phyloP scores from a whole-genome alignment of 2,329 filamentous ascomycete genomes.

The Dothideomycetes sp. region DNA sequence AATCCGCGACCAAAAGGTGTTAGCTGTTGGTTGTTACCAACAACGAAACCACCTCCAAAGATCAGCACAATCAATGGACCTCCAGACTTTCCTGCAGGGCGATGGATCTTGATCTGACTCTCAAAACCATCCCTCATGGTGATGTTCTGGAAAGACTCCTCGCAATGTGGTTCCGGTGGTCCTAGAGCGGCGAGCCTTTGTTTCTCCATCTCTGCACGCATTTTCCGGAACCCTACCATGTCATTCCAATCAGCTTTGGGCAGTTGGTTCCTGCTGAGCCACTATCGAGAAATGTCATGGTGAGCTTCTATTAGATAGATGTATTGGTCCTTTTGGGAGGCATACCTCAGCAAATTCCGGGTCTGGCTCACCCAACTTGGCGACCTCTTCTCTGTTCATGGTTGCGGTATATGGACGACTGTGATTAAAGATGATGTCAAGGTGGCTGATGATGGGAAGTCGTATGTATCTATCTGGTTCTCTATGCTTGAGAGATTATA shows the following conservation, averaged over 20 bases:
- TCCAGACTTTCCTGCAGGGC: slow-evolving; percentile 17
- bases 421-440: no score
- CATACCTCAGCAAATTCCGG: slow-evolving; percentile 14
- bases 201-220: slow-evolving; percentile 12
- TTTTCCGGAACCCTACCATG: slow-evolving; percentile 5
- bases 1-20: slow-evolving; percentile 18
- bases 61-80: slow-evolving; percentile 22
- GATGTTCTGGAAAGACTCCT: slow-evolving; percentile 20
- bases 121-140: slow-evolving; percentile 26
- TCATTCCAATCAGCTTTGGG: slow-evolving; percentile 13
- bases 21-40: slow-evolving; percentile 21
- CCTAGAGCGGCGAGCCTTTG: slow-evolving; percentile 6
- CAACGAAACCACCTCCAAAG: slow-evolving; percentile 23
- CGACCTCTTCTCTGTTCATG: slow-evolving; percentile 12
- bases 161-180: slow-evolving; percentile 8
- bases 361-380: slow-evolving; percentile 13
- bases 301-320: not conserved
- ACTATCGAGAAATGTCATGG: slow-evolving; percentile 5
- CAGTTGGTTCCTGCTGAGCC: slow-evolving; percentile 8
- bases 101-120: slow-evolving; percentile 27
- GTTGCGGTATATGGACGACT: not conserved
- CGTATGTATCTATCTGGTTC: no score
- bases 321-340: no score
- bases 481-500: no score
- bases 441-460: no score